phyloP scores from a whole-genome alignment of 352 stramenopile species.

The Phytophthora hybrid region DNA sequence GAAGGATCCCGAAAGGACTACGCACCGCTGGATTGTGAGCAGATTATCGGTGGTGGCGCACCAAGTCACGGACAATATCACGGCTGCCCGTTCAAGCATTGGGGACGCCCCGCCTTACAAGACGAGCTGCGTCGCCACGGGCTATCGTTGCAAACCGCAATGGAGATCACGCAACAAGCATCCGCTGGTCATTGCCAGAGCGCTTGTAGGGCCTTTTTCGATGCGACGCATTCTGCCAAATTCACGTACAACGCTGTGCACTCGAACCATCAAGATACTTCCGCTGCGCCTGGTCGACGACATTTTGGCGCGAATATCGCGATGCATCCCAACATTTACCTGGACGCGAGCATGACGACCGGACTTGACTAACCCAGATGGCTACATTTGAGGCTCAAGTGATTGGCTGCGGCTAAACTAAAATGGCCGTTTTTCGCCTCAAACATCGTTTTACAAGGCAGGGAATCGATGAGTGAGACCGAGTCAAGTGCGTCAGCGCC shows the following conservation, averaged over 20 bases:
- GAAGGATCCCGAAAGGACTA: conserved; percentile 84
- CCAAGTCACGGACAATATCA: conserved; percentile 79
- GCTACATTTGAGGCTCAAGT: conserved; percentile 20
- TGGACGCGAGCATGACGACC: conserved; percentile 51
- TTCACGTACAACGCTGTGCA: conserved; percentile 6
- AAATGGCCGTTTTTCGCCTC: conserved; percentile 8
- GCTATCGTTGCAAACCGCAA: conserved; percentile 21
- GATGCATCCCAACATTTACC: conserved; percentile 70
- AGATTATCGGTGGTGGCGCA: conserved; percentile 57
- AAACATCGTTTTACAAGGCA: conserved; percentile 20
- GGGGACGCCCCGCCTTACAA: conserved; percentile 54
- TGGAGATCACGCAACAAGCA: conserved; percentile 47
- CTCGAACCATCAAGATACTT: conserved; percentile 7
- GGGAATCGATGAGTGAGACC: conserved; percentile 11
- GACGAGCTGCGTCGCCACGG: conserved; percentile 50
- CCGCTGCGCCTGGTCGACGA: background rate
- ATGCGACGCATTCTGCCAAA: conserved; percentile 42
- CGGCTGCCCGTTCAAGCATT: conserved; percentile 86
- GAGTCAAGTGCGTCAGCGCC: conserved; percentile 12
- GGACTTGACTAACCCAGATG: conserved; percentile 22
- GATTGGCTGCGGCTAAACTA: conserved; percentile 24
- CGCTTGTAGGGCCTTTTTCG: conserved; percentile 64
- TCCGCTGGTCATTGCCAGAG: conserved; percentile 44
- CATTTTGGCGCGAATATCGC: conserved; percentile 20
- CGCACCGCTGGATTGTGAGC: conserved; percentile 57